phyloP scores from a whole-genome alignment of 768 basidiomycete genomes.

The Hygrocybe coccinea region DNA sequence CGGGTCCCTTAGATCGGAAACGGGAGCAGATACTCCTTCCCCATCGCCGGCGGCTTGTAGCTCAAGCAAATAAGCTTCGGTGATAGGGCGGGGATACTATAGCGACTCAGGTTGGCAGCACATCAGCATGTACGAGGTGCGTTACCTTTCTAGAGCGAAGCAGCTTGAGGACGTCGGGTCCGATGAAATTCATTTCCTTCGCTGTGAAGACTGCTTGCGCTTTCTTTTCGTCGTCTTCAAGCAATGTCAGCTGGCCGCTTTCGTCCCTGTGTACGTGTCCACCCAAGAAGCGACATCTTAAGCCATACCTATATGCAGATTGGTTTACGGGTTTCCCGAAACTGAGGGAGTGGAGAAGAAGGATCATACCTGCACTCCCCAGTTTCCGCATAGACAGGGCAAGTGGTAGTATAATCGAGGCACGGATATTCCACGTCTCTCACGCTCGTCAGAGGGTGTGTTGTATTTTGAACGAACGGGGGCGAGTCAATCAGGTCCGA shows the following conservation, averaged over 20 bases:
- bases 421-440: constrained; percentile 28
- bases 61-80: constrained; percentile 57
- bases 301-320: constrained; percentile 52
- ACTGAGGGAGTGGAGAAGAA: neutral
- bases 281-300: constrained; percentile 88
- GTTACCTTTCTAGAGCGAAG: constrained; percentile 65
- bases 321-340: neutral
- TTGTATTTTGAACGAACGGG: constrained; percentile 44
- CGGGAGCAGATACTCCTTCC: constrained; percentile 21
- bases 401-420: constrained; percentile 45
- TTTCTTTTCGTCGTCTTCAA: constrained; percentile 57
- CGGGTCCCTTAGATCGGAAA: constrained; percentile 29
- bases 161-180: constrained; percentile 51
- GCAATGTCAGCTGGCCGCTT: constrained; percentile 37
- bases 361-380: constrained; percentile 62
- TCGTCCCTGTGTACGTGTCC: constrained; percentile 58
- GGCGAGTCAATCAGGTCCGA: constrained; percentile 40
- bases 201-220: constrained; percentile 41
- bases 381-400: constrained; percentile 62
- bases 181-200: constrained; percentile 67
- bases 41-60: constrained; percentile 37
- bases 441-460: neutral
- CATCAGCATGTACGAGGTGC: neutral
- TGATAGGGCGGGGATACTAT: constrained; percentile 63
- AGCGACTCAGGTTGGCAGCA: neutral